Evolutionary conservation across 2,329 filamentous ascomycete genomes (phyloP).

Genomic region (Nigrospora sphaerica): DNA sequence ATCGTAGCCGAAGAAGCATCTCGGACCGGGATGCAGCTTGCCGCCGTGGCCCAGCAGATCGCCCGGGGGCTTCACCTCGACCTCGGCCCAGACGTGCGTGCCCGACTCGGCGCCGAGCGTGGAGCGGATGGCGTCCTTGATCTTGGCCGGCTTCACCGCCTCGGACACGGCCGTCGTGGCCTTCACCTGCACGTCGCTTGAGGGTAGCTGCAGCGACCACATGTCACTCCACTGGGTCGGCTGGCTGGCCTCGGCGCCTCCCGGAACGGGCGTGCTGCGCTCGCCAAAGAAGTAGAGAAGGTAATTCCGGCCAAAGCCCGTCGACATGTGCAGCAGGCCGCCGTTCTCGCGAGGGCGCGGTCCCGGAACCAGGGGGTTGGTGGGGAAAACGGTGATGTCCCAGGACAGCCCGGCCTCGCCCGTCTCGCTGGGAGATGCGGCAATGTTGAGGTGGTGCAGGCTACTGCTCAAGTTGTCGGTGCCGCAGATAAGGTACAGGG

Average conservation of each 20-base stretch:
- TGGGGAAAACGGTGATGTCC: constrained; percentile 27
- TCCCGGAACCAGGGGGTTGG: constrained; percentile 28
- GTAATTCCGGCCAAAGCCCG: constrained; percentile 44
- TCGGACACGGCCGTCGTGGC: constrained; percentile 17
- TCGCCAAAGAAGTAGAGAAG: constrained; percentile 43
- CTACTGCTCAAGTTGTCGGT: constrained; percentile 23
- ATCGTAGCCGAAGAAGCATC: constrained; percentile 30
- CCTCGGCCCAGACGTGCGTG: constrained; percentile 41
- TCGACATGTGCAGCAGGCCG: constrained; percentile 37
- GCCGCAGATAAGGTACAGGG: constrained; percentile 38
- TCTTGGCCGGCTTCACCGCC: constrained; percentile 34
- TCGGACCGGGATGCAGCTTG: constrained; percentile 30
- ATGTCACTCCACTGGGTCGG: constrained; percentile 31
- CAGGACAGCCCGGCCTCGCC: constrained; percentile 24
- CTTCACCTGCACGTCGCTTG: constrained; percentile 17
- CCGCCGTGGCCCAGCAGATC: constrained; percentile 32
- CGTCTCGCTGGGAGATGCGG: constrained; percentile 13
- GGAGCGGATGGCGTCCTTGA: constrained; percentile 41
- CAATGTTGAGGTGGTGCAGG: constrained; percentile 27
- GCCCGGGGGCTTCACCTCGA: constrained; percentile 35
- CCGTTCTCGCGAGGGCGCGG: constrained; percentile 34
- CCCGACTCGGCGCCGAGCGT: constrained; percentile 36
- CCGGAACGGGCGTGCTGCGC: constrained; percentile 9
- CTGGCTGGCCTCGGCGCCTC: constrained; percentile 9
- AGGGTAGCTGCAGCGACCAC: constrained; percentile 45